Conservation (phyloP, 2,329 filamentous ascomycete genomes). For the Colletotrichum melonis region DNA sequence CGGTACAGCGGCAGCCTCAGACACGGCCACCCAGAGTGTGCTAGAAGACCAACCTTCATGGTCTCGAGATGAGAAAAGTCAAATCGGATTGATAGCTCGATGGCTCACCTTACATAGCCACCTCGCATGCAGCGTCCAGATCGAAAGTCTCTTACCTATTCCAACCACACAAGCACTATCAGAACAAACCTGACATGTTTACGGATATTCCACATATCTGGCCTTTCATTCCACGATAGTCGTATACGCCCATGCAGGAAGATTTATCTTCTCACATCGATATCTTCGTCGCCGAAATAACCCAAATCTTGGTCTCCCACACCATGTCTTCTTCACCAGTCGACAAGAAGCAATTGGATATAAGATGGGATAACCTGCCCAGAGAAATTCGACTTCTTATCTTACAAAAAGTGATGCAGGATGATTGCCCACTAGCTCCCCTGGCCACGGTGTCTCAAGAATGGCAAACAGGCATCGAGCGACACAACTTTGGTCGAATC, state of each 20-base stretch:
- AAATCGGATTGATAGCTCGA: neutral
- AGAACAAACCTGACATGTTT: no score
- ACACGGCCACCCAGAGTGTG: no score
- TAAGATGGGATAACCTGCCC: constrained; percentile 38
- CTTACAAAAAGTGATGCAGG: constrained; percentile 37
- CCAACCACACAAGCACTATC: no score
- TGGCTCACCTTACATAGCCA: no score
- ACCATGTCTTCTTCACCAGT: neutral
- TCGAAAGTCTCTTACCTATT: no score
- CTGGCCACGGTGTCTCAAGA: constrained; percentile 45
- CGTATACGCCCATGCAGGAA: neutral
- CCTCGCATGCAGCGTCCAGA: no score
- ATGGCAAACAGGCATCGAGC: constrained; percentile 45
- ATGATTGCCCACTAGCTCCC: constrained; percentile 38
- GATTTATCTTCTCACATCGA: neutral
- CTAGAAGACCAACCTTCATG: no score
- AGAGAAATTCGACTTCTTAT: constrained; percentile 41
- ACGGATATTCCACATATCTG: no score
- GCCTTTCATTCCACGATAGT: neutral
- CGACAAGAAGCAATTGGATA: neutral
- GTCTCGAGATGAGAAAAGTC: no score
- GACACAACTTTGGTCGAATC: constrained; percentile 44
- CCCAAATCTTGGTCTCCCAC: neutral
- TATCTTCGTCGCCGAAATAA: neutral
- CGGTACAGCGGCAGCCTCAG: no score